Conservation (phyloP, 768 basidiomycete species). For the Candolleomyces aberdarensis region DNA sequence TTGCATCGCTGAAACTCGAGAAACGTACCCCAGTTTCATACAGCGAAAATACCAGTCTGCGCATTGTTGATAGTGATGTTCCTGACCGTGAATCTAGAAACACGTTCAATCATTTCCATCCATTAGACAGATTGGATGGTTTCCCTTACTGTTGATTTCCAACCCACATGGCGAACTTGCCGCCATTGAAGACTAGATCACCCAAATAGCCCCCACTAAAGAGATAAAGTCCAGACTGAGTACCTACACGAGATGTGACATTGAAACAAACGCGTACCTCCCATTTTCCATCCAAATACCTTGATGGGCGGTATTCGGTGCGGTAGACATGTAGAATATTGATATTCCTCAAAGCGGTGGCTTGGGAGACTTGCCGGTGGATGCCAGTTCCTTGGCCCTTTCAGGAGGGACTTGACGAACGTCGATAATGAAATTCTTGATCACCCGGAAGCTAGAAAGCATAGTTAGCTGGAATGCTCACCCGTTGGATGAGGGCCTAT, state of each 20-base stretch:
- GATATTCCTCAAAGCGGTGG: slow-evolving; percentile 72
- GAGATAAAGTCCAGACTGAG: not conserved
- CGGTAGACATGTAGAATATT: slow-evolving; percentile 73
- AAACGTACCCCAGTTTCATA: slow-evolving; percentile 48
- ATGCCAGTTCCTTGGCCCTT: slow-evolving; percentile 60
- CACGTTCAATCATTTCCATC: slow-evolving; percentile 29
- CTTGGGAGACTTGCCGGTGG: slow-evolving; percentile 84
- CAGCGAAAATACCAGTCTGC: slow-evolving; percentile 39
- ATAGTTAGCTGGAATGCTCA: too few species aligned
- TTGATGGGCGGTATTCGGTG: slow-evolving; percentile 60
- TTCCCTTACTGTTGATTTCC: slow-evolving; percentile 75
- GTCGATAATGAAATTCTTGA: slow-evolving; percentile 76
- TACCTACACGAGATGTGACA: too few species aligned
- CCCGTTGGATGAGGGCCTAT: too few species aligned
- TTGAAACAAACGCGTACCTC: slow-evolving; percentile 39
- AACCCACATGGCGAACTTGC: slow-evolving; percentile 62
- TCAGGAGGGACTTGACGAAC: slow-evolving; percentile 51
- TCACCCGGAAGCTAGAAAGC: slow-evolving; percentile 54
- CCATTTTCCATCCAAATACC: slow-evolving; percentile 85
- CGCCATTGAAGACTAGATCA: slow-evolving; percentile 52
- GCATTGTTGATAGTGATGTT: slow-evolving; percentile 59
- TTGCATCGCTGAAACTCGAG: not conserved
- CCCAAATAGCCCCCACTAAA: slow-evolving; percentile 54
- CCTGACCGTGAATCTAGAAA: slow-evolving; percentile 49
- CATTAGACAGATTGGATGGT: too few species aligned